Evolutionary conservation across 495 filamentous ascomycete species (phyloP), one percentile per base, ranked within the genome.

Genomic region (Xylaria bambusicola): DNA sequence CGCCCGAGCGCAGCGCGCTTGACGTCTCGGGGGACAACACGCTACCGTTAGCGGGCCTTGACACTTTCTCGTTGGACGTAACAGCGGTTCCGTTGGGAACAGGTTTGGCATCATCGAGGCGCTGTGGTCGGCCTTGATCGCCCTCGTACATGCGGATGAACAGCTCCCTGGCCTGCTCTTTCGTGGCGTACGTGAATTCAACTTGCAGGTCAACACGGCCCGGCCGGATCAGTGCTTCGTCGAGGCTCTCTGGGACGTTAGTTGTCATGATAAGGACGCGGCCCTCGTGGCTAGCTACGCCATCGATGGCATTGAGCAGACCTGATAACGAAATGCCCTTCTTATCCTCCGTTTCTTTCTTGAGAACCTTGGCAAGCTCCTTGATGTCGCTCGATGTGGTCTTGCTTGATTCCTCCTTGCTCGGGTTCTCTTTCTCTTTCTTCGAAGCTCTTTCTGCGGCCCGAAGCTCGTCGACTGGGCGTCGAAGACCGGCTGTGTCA

Each of bases 191-290:
- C 12, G 81, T 78, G 67, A 94, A 93, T 36, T 76, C 69, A 6
- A 93, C 82, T 65, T 89, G 82, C 62, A 89, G 77, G 64, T 95
- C 91, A 5, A 92, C 83, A 3, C 91, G 80, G 1, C 89, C 90
- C 0, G 89, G 88, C 1, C 91, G 82, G 56, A 91, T 85, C 12
- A 95, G 78, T 1, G 91, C 91, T 2, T 82, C 75, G 68, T 94
- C 90, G 2, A 95, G 79, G 17, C 80, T 77, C 60, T 93, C 87
- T 1, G 86, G 86, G 54, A 86, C 80, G 70, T 95, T 95, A 21
- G 88, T 93, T 0, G 91, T 94, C 86, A 94, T 91, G 73, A 94
- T 84, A 7, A 94, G 79, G 8, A 93, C 82, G 26, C 88, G 82
- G 24, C 90, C 91, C 73, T 93, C 90, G 55, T 92, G 87, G 1